Conservation (phyloP, 495 filamentous ascomycete genomes). For the Penicillium paradoxum region DNA sequence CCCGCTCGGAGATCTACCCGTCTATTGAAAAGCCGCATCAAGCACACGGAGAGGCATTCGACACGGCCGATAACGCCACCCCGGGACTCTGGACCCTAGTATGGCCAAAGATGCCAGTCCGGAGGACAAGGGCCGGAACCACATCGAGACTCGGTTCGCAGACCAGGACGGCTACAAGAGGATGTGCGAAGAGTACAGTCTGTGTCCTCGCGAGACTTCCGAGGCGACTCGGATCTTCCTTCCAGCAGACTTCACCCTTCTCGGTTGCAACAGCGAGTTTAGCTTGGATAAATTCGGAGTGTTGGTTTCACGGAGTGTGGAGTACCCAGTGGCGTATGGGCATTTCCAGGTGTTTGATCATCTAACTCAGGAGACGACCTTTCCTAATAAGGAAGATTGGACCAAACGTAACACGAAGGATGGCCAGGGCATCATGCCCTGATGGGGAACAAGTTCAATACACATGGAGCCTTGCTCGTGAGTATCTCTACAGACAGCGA, state of each 20-base stretch:
- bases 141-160: constrained; percentile 11
- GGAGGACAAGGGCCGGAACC: not conserved
- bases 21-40: constrained; percentile 35
- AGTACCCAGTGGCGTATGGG: constrained; percentile 9
- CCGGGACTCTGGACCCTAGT: constrained; percentile 10
- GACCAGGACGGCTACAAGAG: constrained; percentile 9
- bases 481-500: too few species aligned
- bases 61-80: constrained; percentile 52
- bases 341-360: constrained; percentile 4
- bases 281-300: constrained; percentile 17
- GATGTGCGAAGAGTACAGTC: constrained; percentile 11
- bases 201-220: constrained; percentile 11
- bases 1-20: constrained; percentile 36
- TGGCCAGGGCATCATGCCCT: too few species aligned
- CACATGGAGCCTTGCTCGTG: too few species aligned
- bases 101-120: constrained; percentile 19
- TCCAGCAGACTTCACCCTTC: constrained; percentile 2
- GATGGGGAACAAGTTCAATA: too few species aligned
- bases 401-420: too few species aligned
- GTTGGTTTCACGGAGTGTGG: constrained; percentile 17
- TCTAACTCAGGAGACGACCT: constrained; percentile 5
- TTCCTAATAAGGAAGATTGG: not conserved
- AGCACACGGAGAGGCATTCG: constrained; percentile 49
- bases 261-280: constrained; percentile 14
- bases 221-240: constrained; percentile 17